Base-by-base conservation (phyloP, 1,284 basidiomycete genomes). In the Boletus sp. region DNA sequence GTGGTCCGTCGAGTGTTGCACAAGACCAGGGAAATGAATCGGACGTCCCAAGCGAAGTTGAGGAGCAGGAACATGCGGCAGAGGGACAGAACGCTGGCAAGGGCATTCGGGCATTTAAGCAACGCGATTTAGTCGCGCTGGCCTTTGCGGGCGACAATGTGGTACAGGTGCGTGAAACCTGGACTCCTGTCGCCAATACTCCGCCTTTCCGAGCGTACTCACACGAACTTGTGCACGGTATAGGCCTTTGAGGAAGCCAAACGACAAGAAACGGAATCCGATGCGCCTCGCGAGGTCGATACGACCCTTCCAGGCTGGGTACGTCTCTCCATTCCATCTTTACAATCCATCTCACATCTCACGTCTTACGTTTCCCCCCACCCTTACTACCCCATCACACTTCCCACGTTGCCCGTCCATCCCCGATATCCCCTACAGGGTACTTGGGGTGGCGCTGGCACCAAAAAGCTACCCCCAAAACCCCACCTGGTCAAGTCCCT, bases 101-200 rank as follows among this genome's bases (percentile, higher is more conserved):
- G 38, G 70, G 69, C n/a, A 59, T 77, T 2, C 76, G 75, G 41
- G 85, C 86, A 0, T 89, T 94, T 65, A 75, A 88, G 63, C 93
- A 96, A 65, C 78, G 88, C 20, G 89, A 96, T 55, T 76, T 99
- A 5, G 94, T 99, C 8, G 88, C 93, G 1, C 81, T 86, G 51
- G 96, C 95, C 0, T 99, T 99, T 72, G 95, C 95, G 0, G 92
- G 91, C 1, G 95, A 99, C 67, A 90, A 97, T 61, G 95, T 98
- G 10, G 84, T 95, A 0, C 80, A 88, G 65, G 90, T 91, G 59
- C 20, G 78, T 19, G 13, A 17, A 16, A 7, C 13, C 5, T 10
- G 2, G 19, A 2, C 6, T 34, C 8, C 13, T 14, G n/a, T n/a
- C n/a, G n/a, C n/a, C n/a, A n/a, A n/a, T n/a, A n/a, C n/a, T n/a